Base-by-base conservation (phyloP, 176 grass and related monocot species). In the Guadua angustifolia region DNA sequence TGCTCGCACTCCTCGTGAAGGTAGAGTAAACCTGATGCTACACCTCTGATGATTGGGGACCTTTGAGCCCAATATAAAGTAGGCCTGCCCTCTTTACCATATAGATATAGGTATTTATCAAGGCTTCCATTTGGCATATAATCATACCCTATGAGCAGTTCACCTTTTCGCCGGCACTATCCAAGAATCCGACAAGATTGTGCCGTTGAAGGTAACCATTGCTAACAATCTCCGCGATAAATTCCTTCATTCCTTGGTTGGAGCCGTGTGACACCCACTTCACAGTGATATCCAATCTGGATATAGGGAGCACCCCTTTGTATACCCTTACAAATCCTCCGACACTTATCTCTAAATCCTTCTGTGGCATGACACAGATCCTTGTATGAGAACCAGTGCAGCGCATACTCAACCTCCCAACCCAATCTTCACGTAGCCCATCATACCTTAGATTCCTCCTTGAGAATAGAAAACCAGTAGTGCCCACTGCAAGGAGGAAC, bases 1-100 rank as follows among this genome's bases (percentile, higher is more conserved):
- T 90, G 74, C 22, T 90, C 74, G 11, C 84, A 79, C 13, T 86
- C 75, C 32, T 90, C 79, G 9, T 90, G 88, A 9, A 90, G 73
- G 24, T 90, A 90, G 7, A 43, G 65, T 7, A 90, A 43, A 5
- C 47, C 79, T 0, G 49, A 55, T 14, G 88, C 88, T 1, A 90
- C 12, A 1, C 29, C 79, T 67, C 82, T 59, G 38, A 90, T 79
- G 67, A 90, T 74, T 0, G 2, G 21, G 10, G 86, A 86, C 16
- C 88, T 71, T 2, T 6, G 13, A 50, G n/a, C 33, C 88, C 82
- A 89, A 2, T 76, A 12, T 10, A 89, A 24, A 17, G 10, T 67
- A 0, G 42, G 40, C 16, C 36, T 71, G 12, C 3, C 15, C 25
- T 43, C 58, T 16, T 61, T 11, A 24, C 16, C 16, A 18, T 51